Percentiles rank a stretch among this genome's conserved stretches.
Conservation (phyloP, 2,329 filamentous ascomycete genomes). For the Aspergillus proliferans region DNA sequence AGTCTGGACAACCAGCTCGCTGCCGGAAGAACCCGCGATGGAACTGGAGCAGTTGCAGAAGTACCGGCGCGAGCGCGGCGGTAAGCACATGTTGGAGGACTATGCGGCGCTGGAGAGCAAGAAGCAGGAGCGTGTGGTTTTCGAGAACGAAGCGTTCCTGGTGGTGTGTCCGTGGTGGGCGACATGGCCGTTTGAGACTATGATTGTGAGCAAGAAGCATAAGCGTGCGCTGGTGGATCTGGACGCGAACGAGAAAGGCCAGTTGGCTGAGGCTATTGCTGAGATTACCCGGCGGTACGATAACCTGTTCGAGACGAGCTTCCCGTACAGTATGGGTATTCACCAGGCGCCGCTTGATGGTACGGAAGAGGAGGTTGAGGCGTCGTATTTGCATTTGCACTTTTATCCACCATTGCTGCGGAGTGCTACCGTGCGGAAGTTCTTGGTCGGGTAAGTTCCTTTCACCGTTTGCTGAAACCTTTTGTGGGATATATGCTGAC, state of each 20-base stretch:
- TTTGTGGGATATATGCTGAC: constrained; percentile 7
- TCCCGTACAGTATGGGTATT: constrained; percentile 94
- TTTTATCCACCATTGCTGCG: constrained; percentile 93
- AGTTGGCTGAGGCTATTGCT: constrained; percentile 76
- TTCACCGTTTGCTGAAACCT: not conserved
- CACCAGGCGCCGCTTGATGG: constrained; percentile 89
- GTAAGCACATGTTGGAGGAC: constrained; percentile 73
- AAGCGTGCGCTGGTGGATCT: constrained; percentile 81
- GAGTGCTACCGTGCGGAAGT: constrained; percentile 91
- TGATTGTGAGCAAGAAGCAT: constrained; percentile 79
- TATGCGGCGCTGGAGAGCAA: constrained; percentile 77
- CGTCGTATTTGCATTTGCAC: constrained; percentile 90
- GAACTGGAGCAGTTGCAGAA: constrained; percentile 73
- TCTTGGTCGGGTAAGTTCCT: constrained; percentile 66
- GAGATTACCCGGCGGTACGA: constrained; percentile 90
- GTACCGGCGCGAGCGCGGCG: constrained; percentile 67
- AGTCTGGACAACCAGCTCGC: constrained; percentile 84
- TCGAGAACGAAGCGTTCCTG: constrained; percentile 77
- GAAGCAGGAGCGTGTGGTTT: constrained; percentile 80
- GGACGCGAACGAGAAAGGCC: constrained; percentile 59
- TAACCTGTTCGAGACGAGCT: constrained; percentile 93
- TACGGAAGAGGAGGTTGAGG: constrained; percentile 73
- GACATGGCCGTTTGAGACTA: constrained; percentile 92
- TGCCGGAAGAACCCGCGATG: constrained; percentile 80
- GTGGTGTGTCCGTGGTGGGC: constrained; percentile 97